Evolutionary conservation across 1,139 yeast species (phyloP).

Genomic region (Taphrina deformans): DNA sequence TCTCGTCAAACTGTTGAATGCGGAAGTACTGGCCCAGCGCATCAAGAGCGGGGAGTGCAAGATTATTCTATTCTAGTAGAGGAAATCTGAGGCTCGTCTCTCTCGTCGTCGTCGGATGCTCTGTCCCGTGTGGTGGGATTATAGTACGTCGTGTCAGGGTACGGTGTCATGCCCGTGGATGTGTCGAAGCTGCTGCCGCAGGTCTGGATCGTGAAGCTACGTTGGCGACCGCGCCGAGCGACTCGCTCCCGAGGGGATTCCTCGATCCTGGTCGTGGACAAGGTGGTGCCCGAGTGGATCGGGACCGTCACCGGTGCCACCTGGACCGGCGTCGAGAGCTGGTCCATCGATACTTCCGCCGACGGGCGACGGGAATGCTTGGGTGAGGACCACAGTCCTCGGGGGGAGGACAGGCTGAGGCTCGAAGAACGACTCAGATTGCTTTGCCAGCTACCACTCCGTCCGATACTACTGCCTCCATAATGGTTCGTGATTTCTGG

Average conservation of each 20-base stretch:
- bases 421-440: not conserved
- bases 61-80: constrained; percentile 3
- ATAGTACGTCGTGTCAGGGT: not conserved
- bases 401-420: not conserved
- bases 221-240: constrained; percentile 5
- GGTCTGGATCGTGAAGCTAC: constrained; percentile 1
- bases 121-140: not conserved
- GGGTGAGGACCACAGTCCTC: constrained; percentile 3
- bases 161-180: not conserved
- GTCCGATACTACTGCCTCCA: not conserved
- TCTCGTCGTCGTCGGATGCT: not conserved
- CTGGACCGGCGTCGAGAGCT: not conserved
- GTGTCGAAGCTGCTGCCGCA: not conserved
- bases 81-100: no score
- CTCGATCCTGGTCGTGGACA: not conserved
- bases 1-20: not conserved
- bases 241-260: not conserved
- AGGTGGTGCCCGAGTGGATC: not conserved
- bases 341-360: not conserved
- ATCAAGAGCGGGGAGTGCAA: constrained; percentile 3
- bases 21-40: not conserved
- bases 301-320: not conserved
- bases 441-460: constrained; percentile 10
- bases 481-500: not conserved
- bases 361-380: constrained; percentile 2